Evolutionary conservation across 805 yeast species (phyloP).

Genomic region (Wickerhamomyces canadensis): DNA sequence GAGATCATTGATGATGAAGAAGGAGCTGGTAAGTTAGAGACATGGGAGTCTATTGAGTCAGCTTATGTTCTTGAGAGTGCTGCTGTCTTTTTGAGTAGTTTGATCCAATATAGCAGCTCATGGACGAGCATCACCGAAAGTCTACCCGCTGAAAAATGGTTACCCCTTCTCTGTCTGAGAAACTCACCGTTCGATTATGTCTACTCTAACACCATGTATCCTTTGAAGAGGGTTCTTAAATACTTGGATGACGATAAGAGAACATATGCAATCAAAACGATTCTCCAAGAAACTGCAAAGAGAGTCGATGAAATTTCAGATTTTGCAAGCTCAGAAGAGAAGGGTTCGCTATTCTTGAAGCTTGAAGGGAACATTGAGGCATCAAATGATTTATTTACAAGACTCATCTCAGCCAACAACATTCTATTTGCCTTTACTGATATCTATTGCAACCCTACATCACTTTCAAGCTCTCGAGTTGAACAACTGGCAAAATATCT

Average conservation of each 20-base stretch:
- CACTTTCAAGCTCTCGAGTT: slow-evolving; percentile 34
- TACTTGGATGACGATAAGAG: slow-evolving; percentile 51
- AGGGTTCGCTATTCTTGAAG: slow-evolving; percentile 23
- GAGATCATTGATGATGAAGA: slow-evolving; percentile 37
- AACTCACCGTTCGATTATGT: slow-evolving; percentile 60
- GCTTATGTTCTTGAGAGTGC: slow-evolving; percentile 44
- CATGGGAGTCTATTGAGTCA: slow-evolving; percentile 47
- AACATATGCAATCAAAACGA: slow-evolving; percentile 36
- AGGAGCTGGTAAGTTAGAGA: slow-evolving; percentile 32
- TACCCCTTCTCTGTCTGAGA: slow-evolving; percentile 41
- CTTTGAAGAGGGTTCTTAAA: slow-evolving; percentile 49
- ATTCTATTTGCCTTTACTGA: slow-evolving; percentile 48
- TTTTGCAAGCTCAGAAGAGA: slow-evolving; percentile 20
- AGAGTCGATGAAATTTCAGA: slow-evolving; percentile 26
- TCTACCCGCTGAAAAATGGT: slow-evolving; percentile 40
- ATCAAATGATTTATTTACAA: slow-evolving; percentile 23
- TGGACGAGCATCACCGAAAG: slow-evolving; percentile 22
- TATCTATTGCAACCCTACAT: slow-evolving; percentile 48
- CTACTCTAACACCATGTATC: slow-evolving; percentile 46
- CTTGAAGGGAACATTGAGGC: slow-evolving; percentile 12
- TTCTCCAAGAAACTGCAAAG: slow-evolving; percentile 29
- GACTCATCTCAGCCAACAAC: slow-evolving; percentile 32
- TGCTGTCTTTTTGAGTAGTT: slow-evolving; percentile 40
- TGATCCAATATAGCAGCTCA: slow-evolving; percentile 38
- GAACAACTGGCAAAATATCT: slow-evolving; percentile 35